Evolutionary conservation across 2,329 filamentous ascomycete species (phyloP).

Genomic region (Thielaviopsis punctulata): DNA sequence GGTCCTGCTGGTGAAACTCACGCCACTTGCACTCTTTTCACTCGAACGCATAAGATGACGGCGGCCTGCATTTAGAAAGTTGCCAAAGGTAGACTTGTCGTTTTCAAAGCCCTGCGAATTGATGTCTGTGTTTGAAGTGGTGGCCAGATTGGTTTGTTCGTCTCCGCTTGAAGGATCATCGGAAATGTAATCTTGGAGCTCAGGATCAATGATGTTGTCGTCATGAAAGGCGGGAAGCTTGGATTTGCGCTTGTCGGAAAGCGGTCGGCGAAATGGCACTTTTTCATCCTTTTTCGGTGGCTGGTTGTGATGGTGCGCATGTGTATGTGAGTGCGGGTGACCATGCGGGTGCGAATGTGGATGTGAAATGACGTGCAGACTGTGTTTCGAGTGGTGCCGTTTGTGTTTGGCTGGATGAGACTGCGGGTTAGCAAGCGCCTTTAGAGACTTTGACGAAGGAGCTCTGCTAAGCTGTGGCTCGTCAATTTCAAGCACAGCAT

Average conservation of each 20-base stretch:
- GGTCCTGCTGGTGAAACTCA: conserved; percentile 53
- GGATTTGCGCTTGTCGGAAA: conserved; percentile 57
- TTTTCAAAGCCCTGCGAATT: conserved; percentile 43
- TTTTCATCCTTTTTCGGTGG: conserved; percentile 6
- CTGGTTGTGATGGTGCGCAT: neutral
- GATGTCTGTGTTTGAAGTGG: conserved; percentile 23
- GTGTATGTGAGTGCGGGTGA: neutral
- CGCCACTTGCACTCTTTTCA: conserved; percentile 57
- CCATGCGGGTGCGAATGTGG: neutral
- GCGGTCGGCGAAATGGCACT: conserved; percentile 20
- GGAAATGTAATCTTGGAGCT: conserved; percentile 87
- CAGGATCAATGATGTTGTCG: conserved; percentile 96
- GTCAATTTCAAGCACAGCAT: conserved; percentile 80
- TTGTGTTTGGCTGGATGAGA: conserved; percentile 68
- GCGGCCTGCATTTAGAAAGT: conserved; percentile 56
- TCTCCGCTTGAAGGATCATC: conserved; percentile 77
- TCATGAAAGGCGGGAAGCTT: conserved; percentile 86
- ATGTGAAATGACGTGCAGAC: conserved; percentile 24
- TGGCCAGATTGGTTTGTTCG: conserved; percentile 72
- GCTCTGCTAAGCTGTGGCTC: conserved; percentile 70
- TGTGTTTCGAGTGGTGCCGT: conserved; percentile 75
- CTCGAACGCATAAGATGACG: conserved; percentile 53
- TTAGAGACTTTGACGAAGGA: conserved; percentile 80
- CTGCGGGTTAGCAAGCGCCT: conserved; percentile 49
- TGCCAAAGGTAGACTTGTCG: conserved; percentile 55